Conservation (phyloP, 306 rosid species). For the Fagus sylvatica region DNA sequence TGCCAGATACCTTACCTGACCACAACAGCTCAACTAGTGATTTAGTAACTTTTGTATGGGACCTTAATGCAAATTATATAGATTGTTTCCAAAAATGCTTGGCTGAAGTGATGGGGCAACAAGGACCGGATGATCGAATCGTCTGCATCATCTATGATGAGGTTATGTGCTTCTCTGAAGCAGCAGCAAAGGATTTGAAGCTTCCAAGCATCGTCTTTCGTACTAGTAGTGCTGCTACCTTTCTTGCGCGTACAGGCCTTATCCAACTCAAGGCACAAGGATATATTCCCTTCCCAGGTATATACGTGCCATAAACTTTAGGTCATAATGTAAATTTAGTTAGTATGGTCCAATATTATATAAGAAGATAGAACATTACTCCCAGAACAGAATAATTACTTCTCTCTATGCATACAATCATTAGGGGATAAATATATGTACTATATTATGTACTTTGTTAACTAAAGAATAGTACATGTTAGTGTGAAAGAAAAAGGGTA, state of each 20-base stretch:
- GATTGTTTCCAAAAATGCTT: constrained; percentile 28
- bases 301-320: neutral
- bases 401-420: no score
- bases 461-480: no score
- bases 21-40: constrained; percentile 24
- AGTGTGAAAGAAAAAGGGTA: no score
- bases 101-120: neutral
- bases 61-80: constrained; percentile 26
- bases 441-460: no score
- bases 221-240: constrained; percentile 29
- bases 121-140: constrained; percentile 16
- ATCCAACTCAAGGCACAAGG: constrained; percentile 20
- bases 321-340: no score
- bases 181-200: constrained; percentile 31
- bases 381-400: no score
- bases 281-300: constrained; percentile 42
- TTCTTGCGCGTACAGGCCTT: constrained; percentile 28
- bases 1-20: constrained; percentile 35
- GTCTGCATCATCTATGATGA: constrained; percentile 43
- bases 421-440: no score
- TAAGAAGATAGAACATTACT: no score
- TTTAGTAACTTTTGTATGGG: neutral
- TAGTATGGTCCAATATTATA: no score
- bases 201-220: constrained; percentile 33
- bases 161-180: constrained; percentile 22